phyloP scores from a whole-genome alignment of 2,329 filamentous ascomycete species.

The Lachnellula willkommii region DNA sequence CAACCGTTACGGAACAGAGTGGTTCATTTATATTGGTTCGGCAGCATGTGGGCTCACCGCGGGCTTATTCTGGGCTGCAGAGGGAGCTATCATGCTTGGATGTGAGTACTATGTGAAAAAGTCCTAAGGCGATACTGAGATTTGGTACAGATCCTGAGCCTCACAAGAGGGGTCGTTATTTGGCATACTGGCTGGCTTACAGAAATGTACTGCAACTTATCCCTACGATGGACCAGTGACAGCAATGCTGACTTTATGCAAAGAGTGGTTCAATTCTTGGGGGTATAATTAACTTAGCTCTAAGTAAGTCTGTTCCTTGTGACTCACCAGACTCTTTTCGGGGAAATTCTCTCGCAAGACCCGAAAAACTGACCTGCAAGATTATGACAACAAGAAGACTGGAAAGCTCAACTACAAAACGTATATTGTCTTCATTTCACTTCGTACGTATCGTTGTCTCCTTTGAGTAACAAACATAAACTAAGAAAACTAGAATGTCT shows the following conservation, averaged over 20 bases:
- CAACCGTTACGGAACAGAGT: conserved; percentile 35
- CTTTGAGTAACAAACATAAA: neutral
- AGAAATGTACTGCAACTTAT: conserved; percentile 26
- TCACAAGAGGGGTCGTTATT: conserved; percentile 21
- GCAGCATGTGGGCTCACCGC: conserved; percentile 36
- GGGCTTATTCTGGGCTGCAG: conserved; percentile 38
- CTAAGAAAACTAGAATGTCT: conserved; percentile 32
- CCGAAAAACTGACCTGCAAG: too few relatives aligned
- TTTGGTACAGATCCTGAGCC: conserved; percentile 27
- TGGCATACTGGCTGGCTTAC: conserved; percentile 37
- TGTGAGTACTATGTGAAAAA: conserved; percentile 10
- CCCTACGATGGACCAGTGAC: too few relatives aligned
- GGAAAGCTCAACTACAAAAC: conserved; percentile 37
- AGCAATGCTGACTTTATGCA: too few relatives aligned
- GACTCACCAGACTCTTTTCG: too few relatives aligned
- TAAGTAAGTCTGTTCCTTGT: conserved; percentile 27
- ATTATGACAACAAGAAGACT: conserved; percentile 26
- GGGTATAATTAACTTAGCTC: conserved; percentile 44
- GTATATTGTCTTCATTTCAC: conserved; percentile 42
- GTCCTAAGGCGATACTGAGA: too few relatives aligned
- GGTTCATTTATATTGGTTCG: conserved; percentile 37
- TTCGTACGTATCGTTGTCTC: conserved; percentile 27
- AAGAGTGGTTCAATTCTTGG: conserved; percentile 37
- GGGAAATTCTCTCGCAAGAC: too few relatives aligned
- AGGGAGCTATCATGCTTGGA: conserved; percentile 37